These are phyloP conservation scores for Fusarium sarcochroum DNA, from an alignment of 2,329 filamentous ascomycete species.

Conservation along the genomic window DNA sequence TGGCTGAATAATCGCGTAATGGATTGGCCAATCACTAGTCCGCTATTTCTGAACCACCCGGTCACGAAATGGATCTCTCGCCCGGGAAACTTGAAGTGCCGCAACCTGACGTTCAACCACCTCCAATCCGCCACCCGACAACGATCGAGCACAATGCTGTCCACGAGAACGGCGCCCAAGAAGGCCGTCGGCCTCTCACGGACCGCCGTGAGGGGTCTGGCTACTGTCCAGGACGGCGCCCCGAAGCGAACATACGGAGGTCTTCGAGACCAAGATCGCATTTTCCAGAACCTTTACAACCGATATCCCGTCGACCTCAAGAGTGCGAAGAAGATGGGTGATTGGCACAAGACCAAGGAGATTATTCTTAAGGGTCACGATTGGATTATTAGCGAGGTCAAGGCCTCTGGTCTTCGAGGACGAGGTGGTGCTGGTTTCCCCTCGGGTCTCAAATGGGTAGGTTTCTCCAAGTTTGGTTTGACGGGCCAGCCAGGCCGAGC, in stretches of 20 bases:
- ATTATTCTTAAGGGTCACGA: constrained; percentile 97
- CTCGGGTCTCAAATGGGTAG: constrained; percentile 98
- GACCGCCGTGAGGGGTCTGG: constrained; percentile 76
- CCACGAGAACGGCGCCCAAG: constrained; percentile 59
- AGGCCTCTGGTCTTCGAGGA: constrained; percentile 94
- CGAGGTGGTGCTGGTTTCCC: constrained; percentile 98
- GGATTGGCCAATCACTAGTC: constrained; percentile 60
- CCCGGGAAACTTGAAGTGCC: constrained; percentile 55
- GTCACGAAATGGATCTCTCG: constrained; percentile 51
- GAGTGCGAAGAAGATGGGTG: constrained; percentile 96
- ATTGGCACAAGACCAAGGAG: constrained; percentile 99
- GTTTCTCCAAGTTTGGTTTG: constrained; percentile 52
- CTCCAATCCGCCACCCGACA: constrained; percentile 52
- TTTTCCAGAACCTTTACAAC: constrained; percentile 98
- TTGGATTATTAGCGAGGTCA: constrained; percentile 98
- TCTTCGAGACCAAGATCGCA: constrained; percentile 95
- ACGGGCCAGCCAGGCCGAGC: constrained; percentile 28
- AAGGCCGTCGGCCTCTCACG: constrained; percentile 59
- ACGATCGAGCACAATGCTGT: constrained; percentile 60
- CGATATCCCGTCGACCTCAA: constrained; percentile 92
- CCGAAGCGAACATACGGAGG: constrained; percentile 84
- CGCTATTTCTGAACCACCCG: constrained; percentile 54
- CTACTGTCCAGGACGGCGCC: constrained; percentile 81
- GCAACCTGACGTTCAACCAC: constrained; percentile 52
- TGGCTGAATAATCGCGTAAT: constrained; percentile 48